Evolutionary conservation across 2,329 filamentous ascomycete genomes (phyloP).

Genomic region (Botrytis aclada): DNA sequence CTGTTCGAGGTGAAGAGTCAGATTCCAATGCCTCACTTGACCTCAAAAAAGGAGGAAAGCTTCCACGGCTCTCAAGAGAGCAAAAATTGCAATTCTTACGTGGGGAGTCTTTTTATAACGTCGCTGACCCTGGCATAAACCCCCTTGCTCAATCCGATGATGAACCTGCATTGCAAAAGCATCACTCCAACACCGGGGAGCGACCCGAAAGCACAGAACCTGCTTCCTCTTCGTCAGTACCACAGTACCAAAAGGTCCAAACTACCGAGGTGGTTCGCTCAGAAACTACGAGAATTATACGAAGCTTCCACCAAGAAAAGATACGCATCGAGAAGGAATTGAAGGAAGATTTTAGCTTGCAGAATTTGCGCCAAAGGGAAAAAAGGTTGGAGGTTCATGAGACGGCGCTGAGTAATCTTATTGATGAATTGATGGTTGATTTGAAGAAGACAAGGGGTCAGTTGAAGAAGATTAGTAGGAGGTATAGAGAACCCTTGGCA

Average conservation of each 20-base stretch:
- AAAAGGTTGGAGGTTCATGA: not conserved
- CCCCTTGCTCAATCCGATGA: not conserved
- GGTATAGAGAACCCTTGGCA: not conserved
- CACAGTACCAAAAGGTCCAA: not conserved
- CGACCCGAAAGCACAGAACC: not conserved
- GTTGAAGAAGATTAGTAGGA: not conserved
- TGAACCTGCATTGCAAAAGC: not conserved
- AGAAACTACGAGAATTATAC: not conserved
- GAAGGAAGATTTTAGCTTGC: not conserved
- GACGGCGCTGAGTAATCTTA: not conserved
- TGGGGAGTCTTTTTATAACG: fast-evolving
- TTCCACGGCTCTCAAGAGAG: fast-evolving
- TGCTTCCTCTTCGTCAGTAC: not conserved
- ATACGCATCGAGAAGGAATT: not conserved
- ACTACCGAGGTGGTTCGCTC: not conserved
- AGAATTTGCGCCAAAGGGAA: not conserved
- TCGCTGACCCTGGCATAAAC: fast-evolving
- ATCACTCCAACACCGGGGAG: not conserved
- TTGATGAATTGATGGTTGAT: not conserved
- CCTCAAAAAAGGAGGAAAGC: not conserved
- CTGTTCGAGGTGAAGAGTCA: not conserved
- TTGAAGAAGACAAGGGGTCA: not conserved
- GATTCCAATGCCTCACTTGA: not conserved
- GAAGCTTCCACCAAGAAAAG: not conserved
- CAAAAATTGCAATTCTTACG: fast-evolving